Percentiles rank a stretch among this genome's conserved stretches.
These are phyloP conservation scores for Powellomyces hirtus DNA, from an alignment of 192 early-diverging fungal species.

Conservation along the genomic window DNA sequence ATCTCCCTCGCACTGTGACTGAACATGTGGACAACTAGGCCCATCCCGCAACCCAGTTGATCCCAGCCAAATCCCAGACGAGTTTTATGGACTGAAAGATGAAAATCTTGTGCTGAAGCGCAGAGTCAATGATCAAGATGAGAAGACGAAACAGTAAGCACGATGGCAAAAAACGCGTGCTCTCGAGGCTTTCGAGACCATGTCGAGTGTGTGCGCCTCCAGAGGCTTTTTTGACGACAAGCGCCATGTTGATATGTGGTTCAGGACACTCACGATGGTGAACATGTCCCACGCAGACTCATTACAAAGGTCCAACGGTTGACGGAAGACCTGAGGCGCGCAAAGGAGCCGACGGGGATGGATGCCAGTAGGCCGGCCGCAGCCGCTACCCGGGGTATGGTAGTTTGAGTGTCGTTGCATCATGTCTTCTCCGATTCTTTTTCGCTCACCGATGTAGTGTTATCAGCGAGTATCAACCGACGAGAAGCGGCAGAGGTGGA, in stretches of 20 bases:
- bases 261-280: neutral
- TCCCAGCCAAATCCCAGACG: slow-evolving; percentile 12
- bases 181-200: too few species aligned
- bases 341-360: slow-evolving; percentile 1
- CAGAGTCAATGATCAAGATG: slow-evolving; percentile 46
- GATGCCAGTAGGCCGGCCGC: neutral
- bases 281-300: slow-evolving; percentile 27
- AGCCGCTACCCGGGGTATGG: neutral
- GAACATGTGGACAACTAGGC: too few species aligned
- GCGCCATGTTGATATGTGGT: neutral
- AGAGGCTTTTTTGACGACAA: neutral
- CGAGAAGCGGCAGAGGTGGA: slow-evolving; percentile 36
- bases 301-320: slow-evolving; percentile 47
- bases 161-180: too few species aligned
- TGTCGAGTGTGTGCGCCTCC: neutral
- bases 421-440: too few species aligned
- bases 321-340: slow-evolving; percentile 36
- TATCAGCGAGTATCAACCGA: neutral
- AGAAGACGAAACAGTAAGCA: slow-evolving; percentile 44
- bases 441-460: neutral
- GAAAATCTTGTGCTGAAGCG: slow-evolving; percentile 51
- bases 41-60: too few species aligned
- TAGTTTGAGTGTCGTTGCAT: neutral
- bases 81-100: slow-evolving; percentile 37
- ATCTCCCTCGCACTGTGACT: too few species aligned